phyloP scores from a whole-genome alignment of 305 asterid species.

The Fraxinus paxiana region DNA sequence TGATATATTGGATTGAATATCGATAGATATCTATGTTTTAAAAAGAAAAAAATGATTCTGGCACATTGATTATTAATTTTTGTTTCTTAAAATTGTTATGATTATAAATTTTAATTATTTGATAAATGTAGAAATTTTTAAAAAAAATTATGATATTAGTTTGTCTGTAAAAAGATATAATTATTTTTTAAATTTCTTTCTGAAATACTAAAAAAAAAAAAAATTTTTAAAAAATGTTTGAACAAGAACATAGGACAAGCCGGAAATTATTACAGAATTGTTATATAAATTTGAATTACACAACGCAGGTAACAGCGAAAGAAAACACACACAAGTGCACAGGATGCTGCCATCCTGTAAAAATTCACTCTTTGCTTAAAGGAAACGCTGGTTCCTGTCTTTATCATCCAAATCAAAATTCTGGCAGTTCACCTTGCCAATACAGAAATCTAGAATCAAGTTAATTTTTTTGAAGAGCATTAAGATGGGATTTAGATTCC shows the following conservation, averaged over 20 bases:
- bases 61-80: neutral
- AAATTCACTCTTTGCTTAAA: neutral
- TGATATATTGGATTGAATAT: neutral
- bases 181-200: neutral
- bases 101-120: neutral
- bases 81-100: neutral
- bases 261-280: too few relatives aligned
- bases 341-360: too few relatives aligned
- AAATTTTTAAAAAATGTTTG: neutral
- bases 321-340: too few relatives aligned
- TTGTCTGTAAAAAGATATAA: neutral
- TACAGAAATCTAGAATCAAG: neutral
- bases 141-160: neutral
- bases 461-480: neutral
- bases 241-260: neutral
- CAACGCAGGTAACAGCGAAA: too few relatives aligned
- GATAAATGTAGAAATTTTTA: neutral
- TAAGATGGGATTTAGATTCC: conserved; percentile 50
- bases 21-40: neutral
- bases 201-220: neutral
- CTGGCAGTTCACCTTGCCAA: neutral
- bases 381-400: conserved; percentile 3
- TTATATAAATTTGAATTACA: too few relatives aligned
- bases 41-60: neutral
- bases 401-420: neutral